These are phyloP conservation scores for Pythium phragmitis DNA, from an alignment of 352 stramenopile species.

Conservation along the genomic window DNA sequence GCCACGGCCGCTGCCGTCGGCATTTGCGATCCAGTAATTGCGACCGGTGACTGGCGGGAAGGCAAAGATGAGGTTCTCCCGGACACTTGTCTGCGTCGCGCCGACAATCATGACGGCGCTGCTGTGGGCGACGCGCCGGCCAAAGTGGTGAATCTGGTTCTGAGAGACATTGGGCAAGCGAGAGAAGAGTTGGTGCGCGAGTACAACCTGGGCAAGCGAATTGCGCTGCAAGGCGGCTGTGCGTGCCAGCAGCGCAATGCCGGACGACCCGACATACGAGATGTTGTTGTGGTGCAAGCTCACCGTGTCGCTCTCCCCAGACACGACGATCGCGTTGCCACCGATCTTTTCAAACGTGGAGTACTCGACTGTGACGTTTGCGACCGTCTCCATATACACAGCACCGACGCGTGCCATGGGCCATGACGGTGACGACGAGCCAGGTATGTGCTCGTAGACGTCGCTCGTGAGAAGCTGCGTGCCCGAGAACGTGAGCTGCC, in stretches of 20 bases:
- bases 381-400: conserved; percentile 64
- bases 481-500: conserved; percentile 58
- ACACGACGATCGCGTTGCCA: conserved; percentile 70
- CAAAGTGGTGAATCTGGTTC: conserved; percentile 76
- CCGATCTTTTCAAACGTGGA: conserved; percentile 71
- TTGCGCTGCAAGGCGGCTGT: conserved; percentile 31
- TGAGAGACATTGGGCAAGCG: conserved; percentile 53
- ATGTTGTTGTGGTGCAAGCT: conserved; percentile 71
- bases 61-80: conserved; percentile 59
- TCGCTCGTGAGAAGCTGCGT: conserved; percentile 60
- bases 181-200: conserved; percentile 42
- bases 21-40: conserved; percentile 46
- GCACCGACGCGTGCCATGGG: conserved; percentile 56
- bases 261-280: conserved; percentile 53
- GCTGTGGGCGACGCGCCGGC: conserved; percentile 46
- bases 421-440: conserved; percentile 47
- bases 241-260: conserved; percentile 47
- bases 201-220: conserved; percentile 36
- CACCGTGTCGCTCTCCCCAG: conserved; percentile 50
- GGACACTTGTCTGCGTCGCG: conserved; percentile 45
- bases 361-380: conserved; percentile 44
- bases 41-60: conserved; percentile 29
- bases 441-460: conserved; percentile 39
- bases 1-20: conserved; percentile 31
- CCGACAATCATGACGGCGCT: conserved; percentile 55